A percentile compares a stretch with the other conserved stretches of the same genome.
phyloP scores from a whole-genome alignment of 805 yeast species.

The Myxozyma monticola region DNA sequence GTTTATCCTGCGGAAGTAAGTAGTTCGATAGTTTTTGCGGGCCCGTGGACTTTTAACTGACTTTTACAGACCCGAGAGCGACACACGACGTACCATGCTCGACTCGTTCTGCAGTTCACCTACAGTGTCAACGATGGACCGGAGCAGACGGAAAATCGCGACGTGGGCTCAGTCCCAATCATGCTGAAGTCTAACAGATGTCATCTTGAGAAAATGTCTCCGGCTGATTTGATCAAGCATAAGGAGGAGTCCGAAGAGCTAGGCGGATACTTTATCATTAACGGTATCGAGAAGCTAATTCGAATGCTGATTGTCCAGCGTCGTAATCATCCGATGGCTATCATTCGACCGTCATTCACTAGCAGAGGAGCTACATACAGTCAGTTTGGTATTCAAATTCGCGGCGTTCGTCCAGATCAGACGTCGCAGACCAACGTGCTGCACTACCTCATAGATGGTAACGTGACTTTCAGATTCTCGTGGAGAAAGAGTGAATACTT shows the following conservation, averaged over 20 bases:
- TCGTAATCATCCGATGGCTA: slow-evolving; percentile 97
- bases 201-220: slow-evolving; percentile 80
- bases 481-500: slow-evolving; percentile 96
- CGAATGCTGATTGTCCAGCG: slow-evolving; percentile 98
- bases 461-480: slow-evolving; percentile 91
- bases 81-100: slow-evolving; percentile 76
- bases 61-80: slow-evolving; percentile 70
- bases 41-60: background rate
- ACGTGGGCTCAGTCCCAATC: slow-evolving; percentile 86
- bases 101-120: slow-evolving; percentile 70
- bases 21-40: background rate
- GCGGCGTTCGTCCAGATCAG: slow-evolving; percentile 95
- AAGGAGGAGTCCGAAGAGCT: slow-evolving; percentile 93
- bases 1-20: slow-evolving; percentile 68
- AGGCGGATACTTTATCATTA: slow-evolving; percentile 94
- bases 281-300: slow-evolving; percentile 93
- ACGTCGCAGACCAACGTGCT: slow-evolving; percentile 97
- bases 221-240: slow-evolving; percentile 70
- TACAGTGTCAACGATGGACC: slow-evolving; percentile 91
- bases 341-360: slow-evolving; percentile 89
- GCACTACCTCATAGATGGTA: slow-evolving; percentile 93
- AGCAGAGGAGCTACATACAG: slow-evolving; percentile 92
- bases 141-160: slow-evolving; percentile 75
- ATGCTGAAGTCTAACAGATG: slow-evolving; percentile 92
- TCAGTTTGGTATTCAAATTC: slow-evolving; percentile 87